Conservation (phyloP, 139 green algal genomes). For the Tetradesmus obliquus region DNA sequence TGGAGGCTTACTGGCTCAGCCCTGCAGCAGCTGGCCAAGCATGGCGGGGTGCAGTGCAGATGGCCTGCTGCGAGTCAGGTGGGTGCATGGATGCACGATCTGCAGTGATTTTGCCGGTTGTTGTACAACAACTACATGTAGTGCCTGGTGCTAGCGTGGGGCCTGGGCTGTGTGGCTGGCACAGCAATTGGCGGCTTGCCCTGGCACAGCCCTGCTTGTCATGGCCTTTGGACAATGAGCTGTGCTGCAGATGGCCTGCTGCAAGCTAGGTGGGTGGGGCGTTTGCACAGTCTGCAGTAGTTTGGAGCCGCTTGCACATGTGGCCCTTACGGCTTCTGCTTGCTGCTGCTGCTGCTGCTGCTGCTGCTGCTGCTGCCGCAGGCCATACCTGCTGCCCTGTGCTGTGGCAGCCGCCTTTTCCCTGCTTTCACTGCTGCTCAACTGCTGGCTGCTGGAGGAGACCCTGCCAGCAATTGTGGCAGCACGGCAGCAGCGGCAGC, state of each 20-base stretch:
- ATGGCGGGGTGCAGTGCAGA: slow-evolving; percentile 41
- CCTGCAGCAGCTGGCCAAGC: slow-evolving; percentile 41
- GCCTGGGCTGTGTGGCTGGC: slow-evolving; percentile 59
- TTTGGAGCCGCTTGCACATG: too few species aligned
- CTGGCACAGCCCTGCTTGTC: too few species aligned
- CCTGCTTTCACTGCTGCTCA: slow-evolving; percentile 48
- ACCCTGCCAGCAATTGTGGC: slow-evolving; percentile 59
- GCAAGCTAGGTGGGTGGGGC: too few species aligned
- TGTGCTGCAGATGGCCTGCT: too few species aligned
- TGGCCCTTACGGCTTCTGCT: too few species aligned
- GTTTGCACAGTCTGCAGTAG: too few species aligned
- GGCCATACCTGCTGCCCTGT: slow-evolving; percentile 78
- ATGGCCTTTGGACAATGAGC: too few species aligned
- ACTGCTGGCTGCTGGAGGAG: slow-evolving; percentile 65
- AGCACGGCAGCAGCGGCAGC: slow-evolving; percentile 2
- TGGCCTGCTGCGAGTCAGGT: background rate
- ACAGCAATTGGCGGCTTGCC: too few species aligned
- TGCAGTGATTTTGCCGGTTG: background rate
- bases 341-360: background rate
- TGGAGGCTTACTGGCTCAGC: slow-evolving; percentile 50
- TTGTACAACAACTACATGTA: background rate
- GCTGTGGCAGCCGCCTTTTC: slow-evolving; percentile 52
- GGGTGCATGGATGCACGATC: background rate
- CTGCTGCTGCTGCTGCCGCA: slow-evolving; percentile 34
- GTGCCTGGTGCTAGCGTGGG: slow-evolving; percentile 26